These are phyloP conservation scores for Botrytis sinoallii DNA, from an alignment of 2,329 filamentous ascomycete species.

Conservation along the genomic window DNA sequence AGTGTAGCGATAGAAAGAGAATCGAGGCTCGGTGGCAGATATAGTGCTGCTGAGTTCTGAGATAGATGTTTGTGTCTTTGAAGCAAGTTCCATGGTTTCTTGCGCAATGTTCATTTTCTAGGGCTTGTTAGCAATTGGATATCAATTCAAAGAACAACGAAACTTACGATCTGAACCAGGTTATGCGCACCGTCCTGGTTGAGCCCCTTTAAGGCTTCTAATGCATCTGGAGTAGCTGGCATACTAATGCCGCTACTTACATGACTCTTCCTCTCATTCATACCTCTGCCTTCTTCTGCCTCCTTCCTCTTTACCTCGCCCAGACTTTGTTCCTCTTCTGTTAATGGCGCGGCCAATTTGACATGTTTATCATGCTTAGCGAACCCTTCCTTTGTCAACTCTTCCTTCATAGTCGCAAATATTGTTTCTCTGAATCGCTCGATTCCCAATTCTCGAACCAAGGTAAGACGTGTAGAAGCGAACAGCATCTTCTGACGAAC, in stretches of 20 bases:
- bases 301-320: constrained; percentile 73
- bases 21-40: constrained; percentile 66
- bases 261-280: constrained; percentile 52
- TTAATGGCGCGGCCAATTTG: constrained; percentile 65
- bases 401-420: constrained; percentile 66
- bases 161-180: constrained; percentile 64
- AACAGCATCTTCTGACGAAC: constrained; percentile 88
- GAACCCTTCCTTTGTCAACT: constrained; percentile 69
- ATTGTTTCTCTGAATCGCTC: constrained; percentile 77
- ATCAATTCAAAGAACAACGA: not conserved
- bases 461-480: constrained; percentile 70
- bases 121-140: not conserved
- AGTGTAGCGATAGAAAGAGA: constrained; percentile 71
- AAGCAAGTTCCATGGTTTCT: constrained; percentile 66
- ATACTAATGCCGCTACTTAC: constrained; percentile 46
- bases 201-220: constrained; percentile 61
- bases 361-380: constrained; percentile 68
- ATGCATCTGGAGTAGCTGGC: constrained; percentile 57
- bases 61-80: constrained; percentile 52
- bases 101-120: constrained; percentile 69
- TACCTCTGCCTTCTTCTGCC: constrained; percentile 69
- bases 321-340: constrained; percentile 71
- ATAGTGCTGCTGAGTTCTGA: constrained; percentile 58
- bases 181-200: constrained; percentile 46
- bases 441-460: constrained; percentile 72